phyloP scores from a whole-genome alignment of 2,329 filamentous ascomycete genomes.

The Phyllosticta citriasiana region DNA sequence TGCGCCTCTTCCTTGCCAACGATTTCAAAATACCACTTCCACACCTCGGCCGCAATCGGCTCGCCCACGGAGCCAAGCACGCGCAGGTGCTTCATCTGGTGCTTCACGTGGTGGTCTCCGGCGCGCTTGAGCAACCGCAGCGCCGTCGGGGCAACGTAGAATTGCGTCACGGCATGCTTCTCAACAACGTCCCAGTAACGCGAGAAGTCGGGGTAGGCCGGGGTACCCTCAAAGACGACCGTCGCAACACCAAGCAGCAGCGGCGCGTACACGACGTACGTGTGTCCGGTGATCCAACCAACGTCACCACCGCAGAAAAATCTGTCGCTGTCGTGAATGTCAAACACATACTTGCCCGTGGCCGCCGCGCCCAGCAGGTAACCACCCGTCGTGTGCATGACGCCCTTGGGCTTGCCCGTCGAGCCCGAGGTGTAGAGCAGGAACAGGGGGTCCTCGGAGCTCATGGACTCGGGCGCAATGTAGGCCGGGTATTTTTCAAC shows the following conservation, averaged over 20 bases:
- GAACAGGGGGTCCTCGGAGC: constrained; percentile 92
- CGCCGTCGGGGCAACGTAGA: constrained; percentile 95
- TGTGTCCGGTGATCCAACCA: constrained; percentile 98
- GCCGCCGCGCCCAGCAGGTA: constrained; percentile 89
- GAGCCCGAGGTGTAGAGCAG: constrained; percentile 96
- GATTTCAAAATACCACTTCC: constrained; percentile 98
- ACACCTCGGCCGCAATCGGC: constrained; percentile 94
- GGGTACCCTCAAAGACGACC: constrained; percentile 95
- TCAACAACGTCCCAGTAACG: constrained; percentile 98
- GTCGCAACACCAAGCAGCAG: constrained; percentile 86
- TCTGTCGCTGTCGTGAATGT: constrained; percentile 85
- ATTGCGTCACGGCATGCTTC: constrained; percentile 90
- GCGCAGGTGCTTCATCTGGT: constrained; percentile 78
- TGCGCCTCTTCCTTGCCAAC: constrained; percentile 92
- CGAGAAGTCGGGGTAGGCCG: constrained; percentile 94
- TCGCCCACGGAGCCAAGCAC: constrained; percentile 93
- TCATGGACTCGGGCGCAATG: constrained; percentile 79
- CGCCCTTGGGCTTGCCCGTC: constrained; percentile 96
- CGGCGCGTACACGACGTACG: constrained; percentile 95
- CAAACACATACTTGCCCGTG: constrained; percentile 97
- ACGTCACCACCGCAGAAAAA: constrained; percentile 99
- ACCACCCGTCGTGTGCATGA: constrained; percentile 93
- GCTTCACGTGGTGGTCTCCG: constrained; percentile 83
- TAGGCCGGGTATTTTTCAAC: constrained; percentile 93
- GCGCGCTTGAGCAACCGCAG: constrained; percentile 89